Conservation (phyloP, 306 rosid species). For the Vicia faba region DNA sequence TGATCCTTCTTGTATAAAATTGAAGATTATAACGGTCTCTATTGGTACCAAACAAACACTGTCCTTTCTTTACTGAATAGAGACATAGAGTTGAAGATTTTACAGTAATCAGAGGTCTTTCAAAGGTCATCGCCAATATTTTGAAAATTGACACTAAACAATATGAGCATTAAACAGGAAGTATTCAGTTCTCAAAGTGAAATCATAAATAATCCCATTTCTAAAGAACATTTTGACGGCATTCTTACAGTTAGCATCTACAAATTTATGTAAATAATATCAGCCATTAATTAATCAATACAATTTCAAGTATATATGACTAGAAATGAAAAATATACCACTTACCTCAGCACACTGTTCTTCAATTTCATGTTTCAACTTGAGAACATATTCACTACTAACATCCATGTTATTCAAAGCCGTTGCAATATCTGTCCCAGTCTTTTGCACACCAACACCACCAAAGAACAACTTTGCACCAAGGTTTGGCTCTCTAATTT, state of each 20-base stretch:
- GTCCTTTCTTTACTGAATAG: not conserved
- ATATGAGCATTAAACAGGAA: constrained; percentile 14
- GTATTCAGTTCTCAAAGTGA: constrained; percentile 1
- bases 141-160: not conserved
- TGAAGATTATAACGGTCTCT: constrained; percentile 13
- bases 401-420: constrained; percentile 90
- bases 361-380: constrained; percentile 88
- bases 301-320: constrained; percentile 15
- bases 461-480: constrained; percentile 92
- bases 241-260: constrained; percentile 20
- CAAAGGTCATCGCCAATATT: constrained; percentile 1
- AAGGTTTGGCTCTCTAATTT: constrained; percentile 86
- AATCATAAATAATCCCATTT: constrained; percentile 6
- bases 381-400: constrained; percentile 85
- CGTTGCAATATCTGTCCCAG: constrained; percentile 83
- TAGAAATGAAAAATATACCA: constrained; percentile 32
- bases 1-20: constrained; percentile 19
- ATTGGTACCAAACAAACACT: constrained; percentile 1
- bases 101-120: constrained; percentile 24
- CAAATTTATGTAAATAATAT: not conserved
- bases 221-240: not conserved
- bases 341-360: constrained; percentile 93
- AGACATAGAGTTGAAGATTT: not conserved
- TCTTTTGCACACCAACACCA: constrained; percentile 86
- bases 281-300: not conserved